phyloP scores from a whole-genome alignment of 768 basidiomycete genomes.

The Tubosaeta sp. region DNA sequence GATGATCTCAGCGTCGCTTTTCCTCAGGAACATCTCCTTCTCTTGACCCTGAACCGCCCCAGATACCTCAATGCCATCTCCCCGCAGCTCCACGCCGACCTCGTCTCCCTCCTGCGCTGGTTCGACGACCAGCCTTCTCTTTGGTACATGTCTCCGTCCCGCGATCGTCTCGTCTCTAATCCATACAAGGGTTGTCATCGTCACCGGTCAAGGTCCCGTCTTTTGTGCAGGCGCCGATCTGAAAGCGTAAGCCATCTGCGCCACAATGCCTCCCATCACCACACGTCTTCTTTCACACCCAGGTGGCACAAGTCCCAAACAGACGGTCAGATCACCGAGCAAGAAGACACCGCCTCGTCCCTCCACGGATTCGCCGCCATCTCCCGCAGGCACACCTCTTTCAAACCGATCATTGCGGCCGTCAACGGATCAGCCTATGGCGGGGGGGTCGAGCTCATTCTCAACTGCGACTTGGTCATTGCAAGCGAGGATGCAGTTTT shows the following conservation, averaged over 20 bases:
- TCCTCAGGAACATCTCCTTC: constrained; percentile 48
- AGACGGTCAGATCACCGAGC: constrained; percentile 40
- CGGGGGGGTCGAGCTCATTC: constrained; percentile 60
- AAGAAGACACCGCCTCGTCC: constrained; percentile 36
- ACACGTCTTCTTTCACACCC: neutral
- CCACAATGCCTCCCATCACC: neutral
- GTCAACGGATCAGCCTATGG: constrained; percentile 72
- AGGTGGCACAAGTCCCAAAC: constrained; percentile 62
- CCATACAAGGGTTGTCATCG: constrained; percentile 56
- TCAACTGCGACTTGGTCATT: constrained; percentile 78
- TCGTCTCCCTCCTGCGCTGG: constrained; percentile 57
- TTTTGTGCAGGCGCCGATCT: constrained; percentile 84
- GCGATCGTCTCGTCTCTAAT: neutral
- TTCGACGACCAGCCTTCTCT: constrained; percentile 67
- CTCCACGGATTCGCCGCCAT: constrained; percentile 68
- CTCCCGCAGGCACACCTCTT: constrained; percentile 56
- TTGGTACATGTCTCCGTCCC: constrained; percentile 48
- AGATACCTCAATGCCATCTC: constrained; percentile 71
- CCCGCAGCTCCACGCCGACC: constrained; percentile 49
- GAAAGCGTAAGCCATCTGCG: constrained; percentile 50
- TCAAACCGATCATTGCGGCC: constrained; percentile 77
- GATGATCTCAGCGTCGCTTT: constrained; percentile 37
- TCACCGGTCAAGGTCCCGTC: constrained; percentile 67
- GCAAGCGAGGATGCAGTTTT: constrained; percentile 65
- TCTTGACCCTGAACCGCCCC: constrained; percentile 65